Evolutionary conservation across 306 rosid genomes (phyloP), one percentile per base, ranked within the genome.

Genomic region (Leucaena leucocephala): DNA sequence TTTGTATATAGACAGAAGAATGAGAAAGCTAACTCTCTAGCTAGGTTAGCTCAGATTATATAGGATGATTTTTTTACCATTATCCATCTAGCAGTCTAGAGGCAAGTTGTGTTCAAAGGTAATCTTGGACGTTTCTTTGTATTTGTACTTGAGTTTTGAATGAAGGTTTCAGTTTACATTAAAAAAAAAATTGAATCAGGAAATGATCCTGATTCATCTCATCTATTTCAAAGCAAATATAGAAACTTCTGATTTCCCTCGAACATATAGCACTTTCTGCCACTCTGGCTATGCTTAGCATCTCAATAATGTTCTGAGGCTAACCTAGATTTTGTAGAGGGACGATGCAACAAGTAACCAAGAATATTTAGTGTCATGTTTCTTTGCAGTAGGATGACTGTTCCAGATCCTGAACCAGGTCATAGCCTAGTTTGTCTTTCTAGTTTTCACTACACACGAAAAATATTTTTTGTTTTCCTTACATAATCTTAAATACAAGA

Each of bases 371-470:
- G 34, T n/a, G 36, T n/a, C 72, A 3, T 67, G 35, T 40, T 71
- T 71, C 6, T 7, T 3, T 0, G 43, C 17, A 48, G 43, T 48
- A 45, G 21, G 21, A 65, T 6, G 39, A 45, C 54, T 21, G 19
- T 69, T 69, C 38, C 74, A 70, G 57, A 46, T 70, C 35, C 75
- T 27, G 63, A 49, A 71, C 34, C 54, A 68, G 73, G 19, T 19
- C 39, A 68, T 12, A 44, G 35, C n/a, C 49, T 44, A 68, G 55
- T 13, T 68, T 50, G 33, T 71, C 48, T 72, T 50, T 35, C 21
- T 27, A 21, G 21, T 35, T 43, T 43, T 44, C 71, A 42, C 12
- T n/a, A 66, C 12, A 45, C 57, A 45, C 27, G 75, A 42, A 49
- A 17, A 22, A 49, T 68, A 35, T 50, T 17, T 27, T 48, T 33